Conservation (phyloP, 768 basidiomycete species). For the Suillus spraguei region DNA sequence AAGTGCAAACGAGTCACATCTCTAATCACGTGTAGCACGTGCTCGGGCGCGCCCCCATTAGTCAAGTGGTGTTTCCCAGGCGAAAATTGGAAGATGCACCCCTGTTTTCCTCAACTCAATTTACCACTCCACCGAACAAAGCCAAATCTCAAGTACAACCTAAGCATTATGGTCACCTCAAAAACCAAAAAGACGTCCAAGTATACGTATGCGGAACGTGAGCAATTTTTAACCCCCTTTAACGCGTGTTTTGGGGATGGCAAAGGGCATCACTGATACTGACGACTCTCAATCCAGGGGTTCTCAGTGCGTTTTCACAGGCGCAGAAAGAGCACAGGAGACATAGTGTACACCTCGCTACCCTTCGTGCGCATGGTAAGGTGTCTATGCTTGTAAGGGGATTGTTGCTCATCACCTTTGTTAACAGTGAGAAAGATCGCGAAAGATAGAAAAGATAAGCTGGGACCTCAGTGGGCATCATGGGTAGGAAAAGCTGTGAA, state of each 20-base stretch:
- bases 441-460: slow-evolving; percentile 42
- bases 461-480: slow-evolving; percentile 51
- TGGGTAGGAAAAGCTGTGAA: slow-evolving; percentile 50
- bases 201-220: slow-evolving; percentile 45
- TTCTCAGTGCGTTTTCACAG: slow-evolving; percentile 47
- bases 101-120: slow-evolving; percentile 5
- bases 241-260: not conserved
- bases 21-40: slow-evolving; percentile 8
- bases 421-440: slow-evolving; percentile 49
- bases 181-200: slow-evolving; percentile 34
- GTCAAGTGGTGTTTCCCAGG: slow-evolving; percentile 9
- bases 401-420: not conserved
- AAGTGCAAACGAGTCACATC: not conserved
- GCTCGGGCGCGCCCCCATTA: slow-evolving; percentile 3
- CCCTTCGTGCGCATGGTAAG: slow-evolving; percentile 48
- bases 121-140: not conserved
- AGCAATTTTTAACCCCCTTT: slow-evolving; percentile 19
- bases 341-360: slow-evolving; percentile 46
- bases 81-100: slow-evolving; percentile 4
- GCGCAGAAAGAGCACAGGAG: slow-evolving; percentile 48
- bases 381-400: not conserved
- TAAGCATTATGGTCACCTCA: slow-evolving; percentile 31
- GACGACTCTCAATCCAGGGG: slow-evolving; percentile 35
- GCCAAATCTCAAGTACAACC: not conserved
- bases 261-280: slow-evolving; percentile 6